Base-by-base conservation (phyloP, 2,329 filamentous ascomycete species). In the Colletotrichum echinochloae region DNA sequence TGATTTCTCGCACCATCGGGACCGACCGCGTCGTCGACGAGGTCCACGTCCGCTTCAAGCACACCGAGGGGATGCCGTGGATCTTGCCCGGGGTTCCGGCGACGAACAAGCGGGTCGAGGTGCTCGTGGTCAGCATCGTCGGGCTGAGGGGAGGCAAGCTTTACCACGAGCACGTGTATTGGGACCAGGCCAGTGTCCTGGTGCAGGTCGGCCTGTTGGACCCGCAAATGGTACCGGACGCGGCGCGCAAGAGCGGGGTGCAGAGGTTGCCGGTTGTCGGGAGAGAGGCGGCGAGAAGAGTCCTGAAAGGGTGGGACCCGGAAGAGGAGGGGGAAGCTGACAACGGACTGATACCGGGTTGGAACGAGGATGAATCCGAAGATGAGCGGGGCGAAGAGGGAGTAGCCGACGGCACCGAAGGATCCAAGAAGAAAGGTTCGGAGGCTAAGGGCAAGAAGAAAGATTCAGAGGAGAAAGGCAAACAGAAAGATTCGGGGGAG, bases 11-110 rank as follows among this genome's bases (percentile, higher is more conserved):
- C 2, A 92, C 90, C 0, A 82, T 91, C 2, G 90, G 90, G 0
- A 83, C 86, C 1, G 90, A 92, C 73, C 86, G 90, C 7, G 85
- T 93, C 1, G 86, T 91, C 4, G 89, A 91, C 72, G 89, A 91
- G 76, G 86, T 91, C 73, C 85, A 90, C 57, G 82, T 88, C 52
- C 81, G 82, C 1, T 87, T 91, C 75, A 88, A 86, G 12, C 89
- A 91, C 75, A 86, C 86, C 5, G 81, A 83, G 62, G 81, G 84
- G 68, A 83, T 90, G 48, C 87, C 88, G 23, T 91, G 89, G 89
- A 83, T 91, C 41, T 79, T 91, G 0, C 88, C 89, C 0, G 87
- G 87, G 0, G 81, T 91, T 0, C 86, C 87, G 2, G 84, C 89
- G 0, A 91, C 88, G 0, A 79, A 82, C 49, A 83, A 81, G 70